Conservation (phyloP, 2,329 filamentous ascomycete genomes). For the Botryotinia globosa region DNA sequence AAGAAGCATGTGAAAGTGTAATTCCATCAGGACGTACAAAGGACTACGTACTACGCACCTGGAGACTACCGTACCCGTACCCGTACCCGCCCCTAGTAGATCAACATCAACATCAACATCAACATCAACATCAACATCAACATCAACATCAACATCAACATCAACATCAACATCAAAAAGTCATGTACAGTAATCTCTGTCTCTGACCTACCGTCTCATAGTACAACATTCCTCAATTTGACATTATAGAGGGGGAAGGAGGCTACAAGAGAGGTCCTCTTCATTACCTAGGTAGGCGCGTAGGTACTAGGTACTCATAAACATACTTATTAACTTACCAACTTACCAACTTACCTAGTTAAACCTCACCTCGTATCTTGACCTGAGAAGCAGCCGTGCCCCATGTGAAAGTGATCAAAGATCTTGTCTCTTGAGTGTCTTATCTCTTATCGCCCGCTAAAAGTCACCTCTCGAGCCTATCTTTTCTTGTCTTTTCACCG, state of each 20-base stretch:
- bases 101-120: too few relatives aligned
- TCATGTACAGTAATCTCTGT: background rate
- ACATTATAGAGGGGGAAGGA: background rate
- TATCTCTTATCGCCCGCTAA: background rate
- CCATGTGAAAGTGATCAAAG: background rate
- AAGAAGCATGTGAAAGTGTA: slow-evolving; percentile 18
- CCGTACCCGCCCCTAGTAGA: too few relatives aligned
- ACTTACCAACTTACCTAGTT: too few relatives aligned
- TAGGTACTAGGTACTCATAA: background rate
- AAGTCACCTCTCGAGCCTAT: background rate
- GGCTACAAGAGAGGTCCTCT: background rate
- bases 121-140: too few relatives aligned
- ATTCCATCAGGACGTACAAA: background rate
- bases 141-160: too few relatives aligned
- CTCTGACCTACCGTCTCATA: background rate
- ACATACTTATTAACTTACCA: background rate
- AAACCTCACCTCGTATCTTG: background rate
- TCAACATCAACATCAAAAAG: too few relatives aligned
- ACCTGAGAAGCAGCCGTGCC: background rate
- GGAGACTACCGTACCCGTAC: too few relatives aligned
- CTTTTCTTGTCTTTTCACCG: background rate
- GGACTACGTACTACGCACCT: too few relatives aligned
- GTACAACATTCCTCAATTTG: background rate
- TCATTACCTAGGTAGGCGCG: background rate
- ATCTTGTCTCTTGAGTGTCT: background rate